Evolutionary conservation across 176 grass and related monocot species (phyloP).

Genomic region (Eleusine indica): DNA sequence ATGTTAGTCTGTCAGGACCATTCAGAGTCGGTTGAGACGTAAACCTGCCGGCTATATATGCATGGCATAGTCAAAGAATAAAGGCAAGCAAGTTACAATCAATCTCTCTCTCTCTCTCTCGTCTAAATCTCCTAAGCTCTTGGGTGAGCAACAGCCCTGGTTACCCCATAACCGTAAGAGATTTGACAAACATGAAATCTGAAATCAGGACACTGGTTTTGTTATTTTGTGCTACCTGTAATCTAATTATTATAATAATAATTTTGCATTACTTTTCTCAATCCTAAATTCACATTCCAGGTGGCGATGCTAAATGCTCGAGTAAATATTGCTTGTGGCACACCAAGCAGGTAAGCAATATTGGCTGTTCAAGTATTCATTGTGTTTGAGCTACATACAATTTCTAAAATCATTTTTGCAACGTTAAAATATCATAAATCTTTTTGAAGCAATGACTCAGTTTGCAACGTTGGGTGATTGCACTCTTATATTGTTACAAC

Average conservation of each 20-base stretch:
- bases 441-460: constrained; percentile 15
- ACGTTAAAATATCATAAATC: background rate
- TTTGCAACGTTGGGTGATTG: background rate
- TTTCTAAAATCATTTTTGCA: too few relatives aligned
- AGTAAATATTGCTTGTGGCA: constrained; percentile 95
- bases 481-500: background rate
- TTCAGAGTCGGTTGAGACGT: too few relatives aligned
- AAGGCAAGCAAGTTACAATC: too few relatives aligned
- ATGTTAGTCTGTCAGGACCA: too few relatives aligned
- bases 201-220: background rate
- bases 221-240: background rate
- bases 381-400: constrained; percentile 5
- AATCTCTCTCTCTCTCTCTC: too few relatives aligned
- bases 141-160: too few relatives aligned
- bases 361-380: constrained; percentile 37
- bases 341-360: constrained; percentile 78
- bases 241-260: constrained; percentile 10
- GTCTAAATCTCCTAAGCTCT: too few relatives aligned
- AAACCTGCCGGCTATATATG: too few relatives aligned
- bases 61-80: too few relatives aligned
- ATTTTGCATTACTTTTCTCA: constrained; percentile 10
- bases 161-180: background rate
- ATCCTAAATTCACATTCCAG: constrained; percentile 39
- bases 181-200: constrained; percentile 11
- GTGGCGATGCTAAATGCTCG: constrained; percentile 61